phyloP scores from a whole-genome alignment of 2,329 filamentous ascomycete species.

The Raffaelea albimanens region DNA sequence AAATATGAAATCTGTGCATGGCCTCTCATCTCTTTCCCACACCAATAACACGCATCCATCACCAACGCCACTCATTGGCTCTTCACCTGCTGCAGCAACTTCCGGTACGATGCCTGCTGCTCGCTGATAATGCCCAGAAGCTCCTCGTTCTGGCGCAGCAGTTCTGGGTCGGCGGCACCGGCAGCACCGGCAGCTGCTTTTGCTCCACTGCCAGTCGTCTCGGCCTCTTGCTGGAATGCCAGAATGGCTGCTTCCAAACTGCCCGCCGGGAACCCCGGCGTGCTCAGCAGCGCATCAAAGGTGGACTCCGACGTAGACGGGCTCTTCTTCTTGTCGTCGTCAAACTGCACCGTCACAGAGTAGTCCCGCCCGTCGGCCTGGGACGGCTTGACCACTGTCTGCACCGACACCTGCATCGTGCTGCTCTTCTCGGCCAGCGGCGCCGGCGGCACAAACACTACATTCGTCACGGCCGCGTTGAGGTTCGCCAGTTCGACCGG shows the following conservation, averaged over 20 bases:
- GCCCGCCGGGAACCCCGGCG: constrained; percentile 36
- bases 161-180: constrained; percentile 22
- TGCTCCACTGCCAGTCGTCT: background rate
- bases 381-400: constrained; percentile 71
- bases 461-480: constrained; percentile 73
- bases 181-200: constrained; percentile 14
- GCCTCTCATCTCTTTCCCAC: no score
- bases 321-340: no score
- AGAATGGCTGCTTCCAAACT: constrained; percentile 40
- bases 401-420: no score
- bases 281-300: constrained; percentile 35
- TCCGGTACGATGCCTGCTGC: constrained; percentile 25
- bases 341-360: constrained; percentile 56
- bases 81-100: constrained; percentile 16
- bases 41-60: no score
- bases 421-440: constrained; percentile 21
- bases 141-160: constrained; percentile 25
- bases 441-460: constrained; percentile 61
- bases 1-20: no score
- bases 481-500: constrained; percentile 59
- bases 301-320: no score
- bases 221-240: constrained; percentile 28
- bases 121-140: constrained; percentile 29
- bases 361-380: constrained; percentile 57
- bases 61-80: no score